A percentile compares a stretch with the other conserved stretches of the same genome.
phyloP scores from a whole-genome alignment of 73 alveolate genomes.

The Blepharisma stoltei region DNA sequence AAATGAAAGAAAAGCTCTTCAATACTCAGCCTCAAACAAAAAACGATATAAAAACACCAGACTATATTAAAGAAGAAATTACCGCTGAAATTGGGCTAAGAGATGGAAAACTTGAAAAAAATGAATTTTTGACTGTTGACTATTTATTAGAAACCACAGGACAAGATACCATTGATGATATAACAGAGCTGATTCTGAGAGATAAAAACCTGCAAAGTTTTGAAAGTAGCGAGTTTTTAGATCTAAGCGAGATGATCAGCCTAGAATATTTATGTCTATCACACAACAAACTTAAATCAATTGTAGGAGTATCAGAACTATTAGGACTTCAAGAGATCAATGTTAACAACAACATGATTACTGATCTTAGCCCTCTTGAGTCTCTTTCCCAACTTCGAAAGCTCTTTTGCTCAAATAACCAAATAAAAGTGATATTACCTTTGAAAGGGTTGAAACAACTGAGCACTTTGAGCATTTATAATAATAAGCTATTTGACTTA shows the following conservation, averaged over 20 bases:
- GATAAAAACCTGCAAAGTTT: not conserved
- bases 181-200: conserved; percentile 17
- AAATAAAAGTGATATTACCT: not conserved
- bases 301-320: conserved; percentile 1
- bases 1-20: not conserved
- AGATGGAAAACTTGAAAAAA: too few species aligned
- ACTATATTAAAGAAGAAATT: not conserved
- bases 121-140: too few species aligned
- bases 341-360: conserved; percentile 8
- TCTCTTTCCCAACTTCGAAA: conserved; percentile 21
- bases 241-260: not conserved
- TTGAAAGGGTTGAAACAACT: conserved; percentile 17
- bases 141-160: not conserved
- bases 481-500: conserved; percentile 17
- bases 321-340: conserved; percentile 12
- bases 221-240: not conserved
- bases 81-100: not conserved
- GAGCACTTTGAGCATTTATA: not conserved
- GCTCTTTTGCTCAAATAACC: conserved; percentile 20
- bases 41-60: not conserved
- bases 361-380: not conserved
- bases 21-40: not conserved
- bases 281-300: not conserved
- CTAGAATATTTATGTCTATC: conserved; percentile 11
- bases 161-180: conserved; percentile 10